phyloP scores from a whole-genome alignment of 2,329 filamentous ascomycete genomes.

The Fusarium camptoceras region DNA sequence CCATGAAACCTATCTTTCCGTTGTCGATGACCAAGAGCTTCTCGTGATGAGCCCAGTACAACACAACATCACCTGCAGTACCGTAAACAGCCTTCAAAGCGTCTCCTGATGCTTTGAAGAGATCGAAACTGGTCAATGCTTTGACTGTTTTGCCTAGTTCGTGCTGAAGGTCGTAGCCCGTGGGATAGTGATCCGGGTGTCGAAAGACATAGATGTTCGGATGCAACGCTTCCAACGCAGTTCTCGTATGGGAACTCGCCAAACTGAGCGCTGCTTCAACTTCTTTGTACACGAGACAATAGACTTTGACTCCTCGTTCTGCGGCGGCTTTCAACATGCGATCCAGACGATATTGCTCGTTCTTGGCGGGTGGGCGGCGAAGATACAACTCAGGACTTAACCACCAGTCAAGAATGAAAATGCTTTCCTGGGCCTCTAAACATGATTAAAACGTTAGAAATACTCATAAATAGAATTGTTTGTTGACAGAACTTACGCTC shows the following conservation, averaged over 20 bases:
- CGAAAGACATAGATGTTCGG: constrained; percentile 74
- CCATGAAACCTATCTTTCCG: constrained; percentile 83
- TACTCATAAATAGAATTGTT: not conserved
- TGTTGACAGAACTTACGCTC: constrained; percentile 61
- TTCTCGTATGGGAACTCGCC: constrained; percentile 50
- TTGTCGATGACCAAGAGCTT: constrained; percentile 88
- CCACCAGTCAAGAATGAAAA: constrained; percentile 94
- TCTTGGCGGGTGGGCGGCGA: constrained; percentile 81
- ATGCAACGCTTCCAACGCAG: constrained; percentile 19
- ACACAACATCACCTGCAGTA: constrained; percentile 80
- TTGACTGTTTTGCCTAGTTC: constrained; percentile 74
- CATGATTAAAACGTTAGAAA: constrained; percentile 14
- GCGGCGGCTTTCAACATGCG: constrained; percentile 85
- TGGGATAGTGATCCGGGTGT: constrained; percentile 88
- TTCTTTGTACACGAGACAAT: constrained; percentile 94
- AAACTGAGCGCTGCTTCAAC: constrained; percentile 68
- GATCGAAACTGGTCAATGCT: constrained; percentile 62
- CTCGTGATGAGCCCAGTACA: constrained; percentile 95
- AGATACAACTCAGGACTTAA: constrained; percentile 89
- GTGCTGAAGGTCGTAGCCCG: constrained; percentile 73
- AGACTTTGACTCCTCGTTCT: constrained; percentile 83
- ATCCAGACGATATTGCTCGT: constrained; percentile 87
- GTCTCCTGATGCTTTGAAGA: constrained; percentile 76
- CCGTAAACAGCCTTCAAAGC: constrained; percentile 84
- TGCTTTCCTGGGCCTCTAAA: constrained; percentile 75